phyloP scores from a whole-genome alignment of 768 basidiomycete genomes.

The Leccinum broughii region DNA sequence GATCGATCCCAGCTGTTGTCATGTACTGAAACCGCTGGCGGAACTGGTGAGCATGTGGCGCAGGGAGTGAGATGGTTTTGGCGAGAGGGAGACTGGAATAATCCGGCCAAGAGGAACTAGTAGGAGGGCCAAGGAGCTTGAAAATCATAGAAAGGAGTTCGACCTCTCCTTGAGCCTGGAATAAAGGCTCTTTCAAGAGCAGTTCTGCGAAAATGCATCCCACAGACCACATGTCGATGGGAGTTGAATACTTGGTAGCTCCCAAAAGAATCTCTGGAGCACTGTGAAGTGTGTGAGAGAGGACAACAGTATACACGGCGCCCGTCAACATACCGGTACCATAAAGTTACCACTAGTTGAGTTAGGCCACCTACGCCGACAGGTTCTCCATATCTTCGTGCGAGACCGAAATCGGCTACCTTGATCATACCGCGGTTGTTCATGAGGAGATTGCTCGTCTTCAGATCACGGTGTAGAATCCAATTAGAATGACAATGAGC shows the following conservation, averaged over 20 bases:
- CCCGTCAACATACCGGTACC: conserved; percentile 80
- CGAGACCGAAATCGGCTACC: conserved; percentile 97
- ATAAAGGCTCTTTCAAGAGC: conserved; percentile 92
- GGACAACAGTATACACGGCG: conserved; percentile 10
- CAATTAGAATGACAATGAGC: conserved; percentile 93
- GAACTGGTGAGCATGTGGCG: conserved; percentile 73
- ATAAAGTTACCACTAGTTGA: conserved; percentile 95
- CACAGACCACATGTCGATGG: conserved; percentile 98
- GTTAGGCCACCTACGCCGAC: conserved; percentile 97
- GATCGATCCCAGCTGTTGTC: conserved; percentile 79
- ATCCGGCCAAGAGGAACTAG: conserved; percentile 82
- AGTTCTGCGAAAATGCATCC: conserved; percentile 99
- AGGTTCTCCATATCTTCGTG: conserved; percentile 94
- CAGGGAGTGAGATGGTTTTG: conserved; percentile 74
- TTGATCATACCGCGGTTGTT: conserved; percentile 99
- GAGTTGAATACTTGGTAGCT: conserved; percentile 90
- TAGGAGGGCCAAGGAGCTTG: conserved; percentile 93
- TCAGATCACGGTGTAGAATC: conserved; percentile 97
- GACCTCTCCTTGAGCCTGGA: conserved; percentile 94
- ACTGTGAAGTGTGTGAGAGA: conserved; percentile 41
- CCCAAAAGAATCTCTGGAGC: conserved; percentile 96
- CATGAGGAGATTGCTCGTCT: conserved; percentile 97
- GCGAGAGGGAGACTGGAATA: conserved; percentile 77
- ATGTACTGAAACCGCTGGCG: conserved; percentile 86
- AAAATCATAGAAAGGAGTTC: conserved; percentile 94